phyloP scores from a whole-genome alignment of 805 yeast genomes.

The Nematodospora valgi region DNA sequence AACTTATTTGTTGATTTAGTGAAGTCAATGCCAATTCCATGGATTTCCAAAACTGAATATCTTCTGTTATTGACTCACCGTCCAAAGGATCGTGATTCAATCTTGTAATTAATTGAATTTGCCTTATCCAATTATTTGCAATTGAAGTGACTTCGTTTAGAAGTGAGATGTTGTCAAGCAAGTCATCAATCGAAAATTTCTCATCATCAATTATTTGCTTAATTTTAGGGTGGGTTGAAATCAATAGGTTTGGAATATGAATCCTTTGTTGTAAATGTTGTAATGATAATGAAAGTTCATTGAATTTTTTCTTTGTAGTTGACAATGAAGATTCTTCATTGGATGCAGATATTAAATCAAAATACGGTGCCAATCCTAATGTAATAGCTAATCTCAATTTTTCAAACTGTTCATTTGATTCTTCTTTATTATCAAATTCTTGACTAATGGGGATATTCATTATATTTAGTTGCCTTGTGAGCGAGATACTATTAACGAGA shows the following conservation, averaged over 20 bases:
- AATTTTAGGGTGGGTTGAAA: slow-evolving; percentile 51
- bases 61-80: slow-evolving; percentile 57
- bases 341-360: slow-evolving; percentile 45
- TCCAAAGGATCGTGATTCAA: slow-evolving; percentile 50
- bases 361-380: slow-evolving; percentile 65
- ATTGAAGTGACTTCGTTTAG: slow-evolving; percentile 66
- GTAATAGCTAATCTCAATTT: slow-evolving; percentile 56
- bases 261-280: slow-evolving; percentile 65
- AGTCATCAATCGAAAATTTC: slow-evolving; percentile 32
- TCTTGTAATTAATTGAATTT: slow-evolving; percentile 54
- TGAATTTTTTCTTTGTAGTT: slow-evolving; percentile 56
- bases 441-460: slow-evolving; percentile 25
- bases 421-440: slow-evolving; percentile 5
- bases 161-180: slow-evolving; percentile 48
- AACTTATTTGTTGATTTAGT: slow-evolving; percentile 55
- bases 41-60: slow-evolving; percentile 74
- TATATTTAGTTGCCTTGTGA: slow-evolving; percentile 32
- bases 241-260: slow-evolving; percentile 61
- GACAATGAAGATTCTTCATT: slow-evolving; percentile 12
- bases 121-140: slow-evolving; percentile 73
- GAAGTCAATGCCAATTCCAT: slow-evolving; percentile 58
- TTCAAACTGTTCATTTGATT: slow-evolving; percentile 36
- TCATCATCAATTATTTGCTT: slow-evolving; percentile 10
- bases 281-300: slow-evolving; percentile 64
- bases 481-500: slow-evolving; percentile 15